A percentile compares a stretch with the other conserved stretches of the same genome.
Evolutionary conservation across 2,329 filamentous ascomycete species (phyloP).

Genomic region (Corynespora cassiicola): DNA sequence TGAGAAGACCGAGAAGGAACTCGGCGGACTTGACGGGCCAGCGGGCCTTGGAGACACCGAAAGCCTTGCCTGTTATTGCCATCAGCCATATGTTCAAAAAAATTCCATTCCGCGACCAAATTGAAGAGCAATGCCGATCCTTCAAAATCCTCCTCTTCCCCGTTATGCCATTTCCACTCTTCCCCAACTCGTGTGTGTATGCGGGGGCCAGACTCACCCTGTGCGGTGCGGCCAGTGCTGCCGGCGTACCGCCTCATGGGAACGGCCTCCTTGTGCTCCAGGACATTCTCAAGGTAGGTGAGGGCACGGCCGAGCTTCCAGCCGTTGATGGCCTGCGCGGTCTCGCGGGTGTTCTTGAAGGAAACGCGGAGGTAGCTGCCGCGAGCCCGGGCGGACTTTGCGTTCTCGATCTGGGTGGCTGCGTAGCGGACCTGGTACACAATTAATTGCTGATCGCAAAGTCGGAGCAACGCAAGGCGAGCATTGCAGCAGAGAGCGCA

Average conservation of each 20-base stretch:
- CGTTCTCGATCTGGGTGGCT: constrained; percentile 45
- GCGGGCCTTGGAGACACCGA: constrained; percentile 96
- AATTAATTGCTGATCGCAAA: constrained; percentile 30
- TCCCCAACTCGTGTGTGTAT: constrained; percentile 2
- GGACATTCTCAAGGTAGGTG: constrained; percentile 97
- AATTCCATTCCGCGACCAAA: neutral
- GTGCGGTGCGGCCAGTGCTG: constrained; percentile 91
- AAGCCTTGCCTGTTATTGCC: constrained; percentile 83
- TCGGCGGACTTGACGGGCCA: constrained; percentile 99
- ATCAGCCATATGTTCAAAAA: constrained; percentile 9
- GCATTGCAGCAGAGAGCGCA: constrained; percentile 12
- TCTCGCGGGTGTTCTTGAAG: constrained; percentile 99
- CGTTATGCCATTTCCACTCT: neutral
- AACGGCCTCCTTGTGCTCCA: constrained; percentile 95
- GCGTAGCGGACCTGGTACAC: constrained; percentile 45
- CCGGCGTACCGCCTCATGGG: constrained; percentile 98
- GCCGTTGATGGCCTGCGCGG: constrained; percentile 98
- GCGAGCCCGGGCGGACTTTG: constrained; percentile 88
- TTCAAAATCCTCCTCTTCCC: constrained; percentile 5
- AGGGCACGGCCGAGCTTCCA: constrained; percentile 97
- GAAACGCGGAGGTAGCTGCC: constrained; percentile 98
- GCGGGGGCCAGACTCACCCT: constrained; percentile 76
- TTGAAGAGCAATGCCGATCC: neutral
- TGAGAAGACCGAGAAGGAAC: constrained; percentile 93
- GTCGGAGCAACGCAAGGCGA: constrained; percentile 5